phyloP scores from a whole-genome alignment of 192 early-diverging fungal species.

The Entophlyctis helioformis region DNA sequence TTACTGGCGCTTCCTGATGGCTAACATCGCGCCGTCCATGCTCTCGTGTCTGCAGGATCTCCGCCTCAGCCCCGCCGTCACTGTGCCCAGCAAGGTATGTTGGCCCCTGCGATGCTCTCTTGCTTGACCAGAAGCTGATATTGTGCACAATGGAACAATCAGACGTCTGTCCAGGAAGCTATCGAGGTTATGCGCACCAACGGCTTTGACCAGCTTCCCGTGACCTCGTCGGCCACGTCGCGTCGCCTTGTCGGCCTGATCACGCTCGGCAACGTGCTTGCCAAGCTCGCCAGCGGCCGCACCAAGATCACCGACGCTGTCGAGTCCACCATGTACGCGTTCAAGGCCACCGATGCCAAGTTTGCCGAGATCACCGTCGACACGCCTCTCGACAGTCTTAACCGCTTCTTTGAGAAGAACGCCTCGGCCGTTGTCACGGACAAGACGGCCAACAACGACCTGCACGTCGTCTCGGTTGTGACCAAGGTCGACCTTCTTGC shows the following conservation, averaged over 20 bases:
- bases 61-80: slow-evolving; percentile 71
- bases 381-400: slow-evolving; percentile 72
- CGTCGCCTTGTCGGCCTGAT: slow-evolving; percentile 70
- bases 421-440: slow-evolving; percentile 85
- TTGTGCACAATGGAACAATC: slow-evolving; percentile 1
- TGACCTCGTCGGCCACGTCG: slow-evolving; percentile 43
- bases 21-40: too few relatives aligned
- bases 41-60: too few relatives aligned
- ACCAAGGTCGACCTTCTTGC: slow-evolving; percentile 90
- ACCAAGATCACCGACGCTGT: slow-evolving; percentile 44
- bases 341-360: slow-evolving; percentile 50
- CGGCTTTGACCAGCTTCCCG: slow-evolving; percentile 93
- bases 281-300: slow-evolving; percentile 64
- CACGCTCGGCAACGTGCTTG: slow-evolving; percentile 74
- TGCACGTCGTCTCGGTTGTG: slow-evolving; percentile 61
- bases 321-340: slow-evolving; percentile 68
- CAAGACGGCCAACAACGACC: slow-evolving; percentile 27
- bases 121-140: background rate
- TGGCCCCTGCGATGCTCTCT: too few relatives aligned
- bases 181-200: slow-evolving; percentile 76
- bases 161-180: slow-evolving; percentile 65
- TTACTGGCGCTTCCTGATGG: too few relatives aligned
- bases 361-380: slow-evolving; percentile 81
- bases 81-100: too few relatives aligned
- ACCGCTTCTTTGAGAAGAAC: slow-evolving; percentile 86